Conservation (phyloP, 176 grass and related monocot genomes). For the Rhipidocladum racemiflorum region DNA sequence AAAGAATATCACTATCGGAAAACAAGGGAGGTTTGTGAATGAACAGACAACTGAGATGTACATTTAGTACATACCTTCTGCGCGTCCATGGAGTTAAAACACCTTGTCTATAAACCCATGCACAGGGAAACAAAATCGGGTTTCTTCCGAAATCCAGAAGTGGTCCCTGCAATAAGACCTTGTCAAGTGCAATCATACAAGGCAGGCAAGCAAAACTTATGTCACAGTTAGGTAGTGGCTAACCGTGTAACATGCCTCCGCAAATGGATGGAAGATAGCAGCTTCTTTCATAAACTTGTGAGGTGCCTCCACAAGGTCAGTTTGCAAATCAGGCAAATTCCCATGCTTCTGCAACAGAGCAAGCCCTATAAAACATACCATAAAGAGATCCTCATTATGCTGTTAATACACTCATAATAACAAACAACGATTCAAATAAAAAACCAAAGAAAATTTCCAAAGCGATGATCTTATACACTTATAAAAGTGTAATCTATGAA, state of each 20-base stretch:
- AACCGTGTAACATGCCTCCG: constrained; percentile 96
- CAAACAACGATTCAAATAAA: background rate
- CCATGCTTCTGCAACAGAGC: constrained; percentile 82
- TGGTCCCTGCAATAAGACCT: constrained; percentile 64
- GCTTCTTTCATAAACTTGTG: constrained; percentile 72
- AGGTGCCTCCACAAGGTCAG: constrained; percentile 61
- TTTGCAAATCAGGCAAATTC: constrained; percentile 44
- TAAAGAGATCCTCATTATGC: constrained; percentile 25
- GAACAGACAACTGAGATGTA: background rate
- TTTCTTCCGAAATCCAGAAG: constrained; percentile 98
- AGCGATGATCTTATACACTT: background rate
- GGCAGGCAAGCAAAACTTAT: constrained; percentile 11
- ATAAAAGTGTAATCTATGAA: background rate
- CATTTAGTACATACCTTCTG: constrained; percentile 47
- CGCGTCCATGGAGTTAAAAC: constrained; percentile 85
- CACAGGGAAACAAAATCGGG: constrained; percentile 93
- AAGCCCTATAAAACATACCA: constrained; percentile 57
- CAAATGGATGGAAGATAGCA: constrained; percentile 68
- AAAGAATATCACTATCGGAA: background rate
- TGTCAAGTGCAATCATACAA: constrained; percentile 32
- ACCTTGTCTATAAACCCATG: constrained; percentile 97
- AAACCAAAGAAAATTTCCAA: background rate
- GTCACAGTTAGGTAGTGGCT: constrained; percentile 16
- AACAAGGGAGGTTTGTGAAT: background rate
- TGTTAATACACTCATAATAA: background rate